Evolutionary conservation across 129 eudicot species (phyloP).

Genomic region (Flaveria brownii): DNA sequence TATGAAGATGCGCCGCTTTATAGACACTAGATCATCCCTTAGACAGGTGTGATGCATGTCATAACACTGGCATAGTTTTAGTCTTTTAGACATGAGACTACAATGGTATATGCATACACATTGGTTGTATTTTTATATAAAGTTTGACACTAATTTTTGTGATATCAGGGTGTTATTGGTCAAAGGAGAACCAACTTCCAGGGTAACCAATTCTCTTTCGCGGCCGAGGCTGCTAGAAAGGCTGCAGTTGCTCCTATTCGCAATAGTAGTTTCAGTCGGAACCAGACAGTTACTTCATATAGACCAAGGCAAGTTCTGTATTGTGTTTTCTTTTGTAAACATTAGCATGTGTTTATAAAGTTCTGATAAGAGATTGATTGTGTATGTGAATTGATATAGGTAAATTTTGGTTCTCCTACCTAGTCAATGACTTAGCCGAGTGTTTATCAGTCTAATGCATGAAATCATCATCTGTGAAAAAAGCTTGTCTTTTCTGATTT

Average conservation of each 20-base stretch:
- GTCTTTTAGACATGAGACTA: not conserved
- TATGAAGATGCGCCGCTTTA: slow-evolving; percentile 49
- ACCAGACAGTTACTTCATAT: slow-evolving; percentile 51
- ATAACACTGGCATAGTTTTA: not conserved
- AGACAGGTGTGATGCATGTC: slow-evolving; percentile 63
- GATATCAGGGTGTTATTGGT: slow-evolving; percentile 67
- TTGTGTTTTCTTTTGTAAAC: not conserved
- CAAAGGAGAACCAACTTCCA: slow-evolving; percentile 75
- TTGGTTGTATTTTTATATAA: not conserved
- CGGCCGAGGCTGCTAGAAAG: slow-evolving; percentile 77
- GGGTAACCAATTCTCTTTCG: slow-evolving; percentile 68
- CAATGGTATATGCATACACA: no score
- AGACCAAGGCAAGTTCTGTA: slow-evolving; percentile 50
- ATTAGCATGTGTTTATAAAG: not conserved
- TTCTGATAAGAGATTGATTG: not conserved
- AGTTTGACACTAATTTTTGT: not conserved
- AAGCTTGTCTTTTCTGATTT: slow-evolving; percentile 25
- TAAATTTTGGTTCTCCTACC: slow-evolving; percentile 45
- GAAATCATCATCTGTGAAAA: slow-evolving; percentile 28
- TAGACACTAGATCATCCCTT: slow-evolving; percentile 72
- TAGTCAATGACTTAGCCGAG: slow-evolving; percentile 33
- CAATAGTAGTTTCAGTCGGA: slow-evolving; percentile 45
- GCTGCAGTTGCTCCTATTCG: slow-evolving; percentile 68
- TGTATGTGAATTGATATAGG: slow-evolving; percentile 50
- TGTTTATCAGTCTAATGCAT: slow-evolving; percentile 36